Conservation (phyloP, 805 yeast genomes). For the Soucietia sequanensis region DNA sequence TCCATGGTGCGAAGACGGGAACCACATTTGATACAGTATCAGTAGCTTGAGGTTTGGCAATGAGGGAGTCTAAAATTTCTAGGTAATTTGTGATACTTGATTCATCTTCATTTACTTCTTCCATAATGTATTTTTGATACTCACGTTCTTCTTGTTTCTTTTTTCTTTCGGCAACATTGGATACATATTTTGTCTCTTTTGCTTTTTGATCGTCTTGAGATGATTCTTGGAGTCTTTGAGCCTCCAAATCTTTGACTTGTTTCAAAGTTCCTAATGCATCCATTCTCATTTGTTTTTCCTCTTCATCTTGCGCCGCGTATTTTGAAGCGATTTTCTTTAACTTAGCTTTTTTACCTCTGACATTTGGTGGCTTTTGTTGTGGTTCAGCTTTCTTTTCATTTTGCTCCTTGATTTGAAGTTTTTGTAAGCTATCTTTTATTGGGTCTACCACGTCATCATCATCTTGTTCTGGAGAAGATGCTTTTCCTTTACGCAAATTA, state of each 20-base stretch:
- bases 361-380: conserved; percentile 33
- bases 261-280: conserved; percentile 82
- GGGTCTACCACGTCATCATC: conserved; percentile 13
- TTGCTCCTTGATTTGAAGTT: conserved; percentile 6
- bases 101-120: conserved; percentile 32
- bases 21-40: conserved; percentile 64
- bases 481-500: conserved; percentile 3
- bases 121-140: conserved; percentile 42
- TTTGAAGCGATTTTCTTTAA: conserved; percentile 78
- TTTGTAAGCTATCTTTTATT: conserved; percentile 8
- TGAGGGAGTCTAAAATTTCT: conserved; percentile 45
- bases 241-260: conserved; percentile 31
- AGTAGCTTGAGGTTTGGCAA: conserved; percentile 42
- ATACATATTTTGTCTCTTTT: conserved; percentile 26
- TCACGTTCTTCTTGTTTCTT: conserved; percentile 46
- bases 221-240: conserved; percentile 7
- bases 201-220: conserved; percentile 22
- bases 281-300: conserved; percentile 73
- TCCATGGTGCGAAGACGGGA: conserved; percentile 94
- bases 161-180: conserved; percentile 36
- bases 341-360: conserved; percentile 85
- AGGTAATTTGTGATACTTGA: conserved; percentile 30
- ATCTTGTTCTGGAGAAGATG: conserved; percentile 1
- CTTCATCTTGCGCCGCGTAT: conserved; percentile 90
- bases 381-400: conserved; percentile 5